Evolutionary conservation across 306 rosid species (phyloP).

Genomic region (Rosa multiflora): DNA sequence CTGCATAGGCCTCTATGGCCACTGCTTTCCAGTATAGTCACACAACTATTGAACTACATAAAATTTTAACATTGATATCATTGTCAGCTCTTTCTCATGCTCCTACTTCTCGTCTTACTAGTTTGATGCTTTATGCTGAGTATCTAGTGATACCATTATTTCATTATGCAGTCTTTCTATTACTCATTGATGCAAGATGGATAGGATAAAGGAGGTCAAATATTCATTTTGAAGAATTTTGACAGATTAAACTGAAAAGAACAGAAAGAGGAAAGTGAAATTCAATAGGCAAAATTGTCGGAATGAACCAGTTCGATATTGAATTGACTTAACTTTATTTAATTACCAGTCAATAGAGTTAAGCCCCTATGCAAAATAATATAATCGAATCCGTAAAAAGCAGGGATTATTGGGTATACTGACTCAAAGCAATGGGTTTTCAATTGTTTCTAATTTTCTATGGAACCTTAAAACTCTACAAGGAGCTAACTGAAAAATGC

Average conservation of each 20-base stretch:
- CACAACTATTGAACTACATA: background rate
- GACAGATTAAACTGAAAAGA: background rate
- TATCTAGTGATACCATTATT: background rate
- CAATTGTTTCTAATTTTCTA: constrained; percentile 3
- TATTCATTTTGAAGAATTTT: background rate
- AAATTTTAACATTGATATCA: background rate
- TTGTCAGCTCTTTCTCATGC: background rate
- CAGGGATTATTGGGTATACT: background rate
- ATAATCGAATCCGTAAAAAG: background rate
- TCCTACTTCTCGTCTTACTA: background rate
- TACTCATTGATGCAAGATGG: background rate
- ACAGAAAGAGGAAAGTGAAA: background rate
- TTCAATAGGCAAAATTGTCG: background rate
- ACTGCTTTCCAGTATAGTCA: background rate
- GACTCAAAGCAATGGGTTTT: background rate
- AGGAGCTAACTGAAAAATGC: background rate
- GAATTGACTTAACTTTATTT: background rate
- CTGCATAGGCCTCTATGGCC: background rate
- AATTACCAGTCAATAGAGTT: background rate
- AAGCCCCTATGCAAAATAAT: background rate
- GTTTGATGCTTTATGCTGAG: background rate
- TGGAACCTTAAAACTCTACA: background rate
- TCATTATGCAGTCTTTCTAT: background rate
- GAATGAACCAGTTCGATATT: background rate
- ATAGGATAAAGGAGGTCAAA: background rate